These are phyloP conservation scores for Aspergillus caelatus DNA, from an alignment of 2,329 filamentous ascomycete species.

Conservation along the genomic window DNA sequence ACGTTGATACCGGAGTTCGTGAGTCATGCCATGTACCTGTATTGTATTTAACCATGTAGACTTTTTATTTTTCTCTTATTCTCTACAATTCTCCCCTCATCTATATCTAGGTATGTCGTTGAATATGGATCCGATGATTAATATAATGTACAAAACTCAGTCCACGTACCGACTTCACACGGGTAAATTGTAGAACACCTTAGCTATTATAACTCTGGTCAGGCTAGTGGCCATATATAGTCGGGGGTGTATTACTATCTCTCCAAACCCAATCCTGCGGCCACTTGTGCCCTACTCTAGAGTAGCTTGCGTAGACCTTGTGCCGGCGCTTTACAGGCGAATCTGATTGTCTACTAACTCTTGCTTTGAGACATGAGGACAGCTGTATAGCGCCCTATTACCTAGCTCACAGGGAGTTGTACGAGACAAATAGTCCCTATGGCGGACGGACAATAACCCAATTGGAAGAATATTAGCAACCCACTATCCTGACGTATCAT, in stretches of 20 bases:
- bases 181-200: background rate
- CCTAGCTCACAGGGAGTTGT: background rate
- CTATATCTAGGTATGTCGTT: conserved; percentile 18
- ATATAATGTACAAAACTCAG: background rate
- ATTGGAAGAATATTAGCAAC: background rate
- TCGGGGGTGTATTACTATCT: background rate
- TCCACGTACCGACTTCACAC: background rate
- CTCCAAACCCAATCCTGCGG: background rate
- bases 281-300: background rate
- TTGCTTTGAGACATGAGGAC: background rate
- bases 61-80: conserved; percentile 26
- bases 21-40: conserved; percentile 40
- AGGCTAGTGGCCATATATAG: background rate
- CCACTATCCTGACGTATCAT: background rate
- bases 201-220: background rate
- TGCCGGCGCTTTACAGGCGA: background rate
- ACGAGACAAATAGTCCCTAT: background rate
- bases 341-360: background rate
- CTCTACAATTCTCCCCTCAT: conserved; percentile 26
- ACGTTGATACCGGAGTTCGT: conserved; percentile 34
- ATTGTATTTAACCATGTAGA: conserved; percentile 36
- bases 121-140: conserved; percentile 24
- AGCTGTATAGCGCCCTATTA: background rate
- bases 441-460: background rate
- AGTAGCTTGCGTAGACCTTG: background rate